Evolutionary conservation across 805 yeast species (phyloP).

Genomic region (Cyberlindnera xishuangbannaensis): DNA sequence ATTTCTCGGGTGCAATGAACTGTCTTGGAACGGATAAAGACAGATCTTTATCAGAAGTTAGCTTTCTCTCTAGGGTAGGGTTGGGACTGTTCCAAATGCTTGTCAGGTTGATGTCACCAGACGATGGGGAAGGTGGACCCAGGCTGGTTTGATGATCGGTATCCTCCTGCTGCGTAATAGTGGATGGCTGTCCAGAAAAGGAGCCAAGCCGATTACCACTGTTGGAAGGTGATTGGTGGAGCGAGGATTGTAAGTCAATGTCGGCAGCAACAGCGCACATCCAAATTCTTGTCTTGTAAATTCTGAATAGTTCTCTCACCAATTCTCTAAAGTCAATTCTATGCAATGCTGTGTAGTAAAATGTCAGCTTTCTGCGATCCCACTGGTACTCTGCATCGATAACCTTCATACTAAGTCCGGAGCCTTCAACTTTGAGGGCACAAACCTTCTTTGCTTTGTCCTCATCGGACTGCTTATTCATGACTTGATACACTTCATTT

Average conservation of each 20-base stretch:
- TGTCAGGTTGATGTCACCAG: not conserved
- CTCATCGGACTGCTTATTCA: conserved; percentile 65
- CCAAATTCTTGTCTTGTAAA: conserved; percentile 80
- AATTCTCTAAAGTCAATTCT: conserved; percentile 72
- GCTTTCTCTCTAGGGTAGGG: not conserved
- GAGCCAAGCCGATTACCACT: too few species aligned
- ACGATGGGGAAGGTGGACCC: conserved; percentile 2
- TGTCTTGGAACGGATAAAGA: conserved; percentile 17
- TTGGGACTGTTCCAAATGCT: conserved; percentile 4
- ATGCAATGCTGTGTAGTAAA: conserved; percentile 61
- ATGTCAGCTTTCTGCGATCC: conserved; percentile 70
- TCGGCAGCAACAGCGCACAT: conserved; percentile 57
- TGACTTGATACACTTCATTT: conserved; percentile 56
- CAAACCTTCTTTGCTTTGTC: conserved; percentile 44
- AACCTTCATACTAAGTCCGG: conserved; percentile 39
- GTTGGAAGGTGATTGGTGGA: too few species aligned
- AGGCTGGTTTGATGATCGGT: too few species aligned
- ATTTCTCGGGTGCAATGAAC: conserved; percentile 12
- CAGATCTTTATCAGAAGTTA: conserved; percentile 3
- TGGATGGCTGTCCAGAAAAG: too few species aligned
- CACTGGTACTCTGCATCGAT: conserved; percentile 79
- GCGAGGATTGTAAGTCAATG: too few species aligned
- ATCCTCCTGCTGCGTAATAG: too few species aligned
- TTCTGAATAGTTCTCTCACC: conserved; percentile 66
- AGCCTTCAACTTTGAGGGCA: conserved; percentile 20